Evolutionary conservation across 305 asterid genomes (phyloP).

Genomic region (Fraxinus angustifolia): DNA sequence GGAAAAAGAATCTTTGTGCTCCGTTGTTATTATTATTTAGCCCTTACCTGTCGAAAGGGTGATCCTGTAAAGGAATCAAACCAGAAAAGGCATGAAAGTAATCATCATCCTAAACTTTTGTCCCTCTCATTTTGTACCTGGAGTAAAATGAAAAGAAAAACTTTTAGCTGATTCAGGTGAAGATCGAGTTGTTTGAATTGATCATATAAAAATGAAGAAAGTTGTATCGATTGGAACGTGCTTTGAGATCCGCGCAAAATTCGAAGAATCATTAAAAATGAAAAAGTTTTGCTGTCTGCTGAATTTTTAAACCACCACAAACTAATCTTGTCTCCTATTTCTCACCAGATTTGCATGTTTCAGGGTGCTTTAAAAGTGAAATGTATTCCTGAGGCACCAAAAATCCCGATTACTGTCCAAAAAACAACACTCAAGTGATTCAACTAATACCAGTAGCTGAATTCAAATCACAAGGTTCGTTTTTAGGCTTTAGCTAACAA

Average conservation of each 20-base stretch:
- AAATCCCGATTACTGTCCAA: neutral
- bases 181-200: neutral
- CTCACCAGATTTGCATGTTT: neutral
- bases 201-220: neutral
- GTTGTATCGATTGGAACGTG: neutral
- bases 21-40: neutral
- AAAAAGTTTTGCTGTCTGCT: neutral
- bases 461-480: neutral
- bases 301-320: neutral
- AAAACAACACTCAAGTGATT: neutral
- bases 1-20: neutral
- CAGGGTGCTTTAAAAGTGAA: neutral
- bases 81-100: neutral
- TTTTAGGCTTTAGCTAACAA: neutral
- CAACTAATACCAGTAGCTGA: neutral
- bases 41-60: neutral
- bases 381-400: neutral
- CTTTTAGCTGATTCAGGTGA: neutral
- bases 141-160: neutral
- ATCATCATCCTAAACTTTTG: neutral
- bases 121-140: neutral
- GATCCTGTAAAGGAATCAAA: neutral
- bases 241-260: slow-evolving; percentile 25
- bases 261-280: neutral
- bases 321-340: neutral